These are phyloP conservation scores for Salix arbutifolia DNA, from an alignment of 345 rosid species.

Conservation along the genomic window DNA sequence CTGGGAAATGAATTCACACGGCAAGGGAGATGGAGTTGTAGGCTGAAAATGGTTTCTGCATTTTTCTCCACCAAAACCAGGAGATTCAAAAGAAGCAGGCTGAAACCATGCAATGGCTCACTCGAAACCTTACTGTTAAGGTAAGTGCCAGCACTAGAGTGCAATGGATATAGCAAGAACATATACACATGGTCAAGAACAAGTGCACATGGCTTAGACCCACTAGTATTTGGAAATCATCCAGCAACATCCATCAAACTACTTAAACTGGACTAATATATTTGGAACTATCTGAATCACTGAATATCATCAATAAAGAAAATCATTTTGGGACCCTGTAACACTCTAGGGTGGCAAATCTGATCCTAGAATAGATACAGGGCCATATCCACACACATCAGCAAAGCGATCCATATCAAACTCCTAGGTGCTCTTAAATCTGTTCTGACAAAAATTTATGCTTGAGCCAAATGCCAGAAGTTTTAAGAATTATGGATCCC, in stretches of 20 bases:
- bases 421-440: not conserved
- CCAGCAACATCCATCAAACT: not conserved
- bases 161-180: constrained; percentile 4
- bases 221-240: not conserved
- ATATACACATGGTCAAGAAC: constrained; percentile 33
- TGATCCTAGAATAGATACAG: not conserved
- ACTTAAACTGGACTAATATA: constrained; percentile 5
- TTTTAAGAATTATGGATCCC: not conserved
- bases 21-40: not conserved
- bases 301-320: not conserved
- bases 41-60: not conserved
- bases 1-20: not conserved
- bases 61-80: not conserved
- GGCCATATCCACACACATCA: not conserved
- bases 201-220: constrained; percentile 30
- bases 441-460: not conserved
- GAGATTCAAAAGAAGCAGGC: not conserved
- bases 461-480: not conserved
- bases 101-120: constrained; percentile 1
- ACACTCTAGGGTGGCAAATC: not conserved
- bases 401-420: not conserved
- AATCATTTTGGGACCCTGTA: not conserved
- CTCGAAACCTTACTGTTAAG: constrained; percentile 10
- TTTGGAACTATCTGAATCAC: constrained; percentile 6
- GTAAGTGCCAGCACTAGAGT: constrained; percentile 24